Evolutionary conservation across 768 basidiomycete genomes (phyloP).

Genomic region (Gautieria morchelliformis): DNA sequence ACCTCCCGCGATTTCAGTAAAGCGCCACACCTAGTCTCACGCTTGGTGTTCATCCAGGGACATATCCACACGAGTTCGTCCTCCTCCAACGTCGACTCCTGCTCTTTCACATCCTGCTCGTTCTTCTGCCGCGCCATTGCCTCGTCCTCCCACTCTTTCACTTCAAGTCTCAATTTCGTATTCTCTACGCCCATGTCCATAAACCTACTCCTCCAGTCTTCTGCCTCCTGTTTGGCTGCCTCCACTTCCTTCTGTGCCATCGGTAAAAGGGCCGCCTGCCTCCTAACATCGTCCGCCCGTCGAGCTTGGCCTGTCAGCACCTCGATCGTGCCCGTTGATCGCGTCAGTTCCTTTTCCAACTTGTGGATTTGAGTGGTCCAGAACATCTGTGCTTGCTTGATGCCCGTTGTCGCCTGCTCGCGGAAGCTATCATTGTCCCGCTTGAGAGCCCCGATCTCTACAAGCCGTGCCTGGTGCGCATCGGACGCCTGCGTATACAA

Average conservation of each 20-base stretch:
- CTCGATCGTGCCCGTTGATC: constrained; percentile 37
- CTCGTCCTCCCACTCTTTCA: constrained; percentile 10
- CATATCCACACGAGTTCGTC: constrained; percentile 33
- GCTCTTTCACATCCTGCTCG: constrained; percentile 16
- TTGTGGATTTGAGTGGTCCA: constrained; percentile 37
- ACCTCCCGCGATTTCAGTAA: constrained; percentile 6
- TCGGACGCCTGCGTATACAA: constrained; percentile 44
- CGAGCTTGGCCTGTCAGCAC: constrained; percentile 49
- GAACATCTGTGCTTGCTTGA: constrained; percentile 39
- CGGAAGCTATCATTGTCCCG: constrained; percentile 44
- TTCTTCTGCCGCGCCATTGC: constrained; percentile 15
- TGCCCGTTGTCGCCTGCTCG: constrained; percentile 43
- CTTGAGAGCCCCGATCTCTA: constrained; percentile 33
- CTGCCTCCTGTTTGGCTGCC: constrained; percentile 29
- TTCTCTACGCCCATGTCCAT: constrained; percentile 14
- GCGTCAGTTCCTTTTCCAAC: constrained; percentile 37
- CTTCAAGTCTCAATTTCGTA: constrained; percentile 6
- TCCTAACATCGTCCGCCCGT: constrained; percentile 47
- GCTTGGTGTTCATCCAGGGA: constrained; percentile 30
- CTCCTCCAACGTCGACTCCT: constrained; percentile 20
- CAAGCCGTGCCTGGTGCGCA: not conserved
- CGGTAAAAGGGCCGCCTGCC: constrained; percentile 34
- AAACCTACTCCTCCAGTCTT: constrained; percentile 15
- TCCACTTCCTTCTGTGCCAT: constrained; percentile 33
- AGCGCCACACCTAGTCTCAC: constrained; percentile 9